Percentiles rank a stretch among this genome's conserved stretches.
Conservation (phyloP, 2,329 filamentous ascomycete genomes). For the Penicillium hesseltinei region DNA sequence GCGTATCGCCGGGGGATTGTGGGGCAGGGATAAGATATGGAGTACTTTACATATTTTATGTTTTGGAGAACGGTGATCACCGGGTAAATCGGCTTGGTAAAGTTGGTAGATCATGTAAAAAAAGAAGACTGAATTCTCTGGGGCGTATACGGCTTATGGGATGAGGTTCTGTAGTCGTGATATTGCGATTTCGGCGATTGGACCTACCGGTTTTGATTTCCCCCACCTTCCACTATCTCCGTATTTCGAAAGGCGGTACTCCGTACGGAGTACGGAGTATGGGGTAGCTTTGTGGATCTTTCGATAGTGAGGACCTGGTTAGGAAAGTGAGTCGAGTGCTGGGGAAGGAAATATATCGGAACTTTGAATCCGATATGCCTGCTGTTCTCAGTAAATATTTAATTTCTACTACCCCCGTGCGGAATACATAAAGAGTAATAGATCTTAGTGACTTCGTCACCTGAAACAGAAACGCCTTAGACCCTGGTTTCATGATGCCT, state of each 20-base stretch:
- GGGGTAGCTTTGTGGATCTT: conserved; percentile 1
- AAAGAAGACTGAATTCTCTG: background rate
- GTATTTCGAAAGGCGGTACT: background rate
- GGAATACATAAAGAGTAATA: background rate
- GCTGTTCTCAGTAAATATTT: background rate
- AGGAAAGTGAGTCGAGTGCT: conserved; percentile 12
- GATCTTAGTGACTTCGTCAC: conserved; percentile 4
- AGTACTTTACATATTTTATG: background rate
- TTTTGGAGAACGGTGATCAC: conserved; percentile 13
- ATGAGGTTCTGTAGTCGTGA: background rate
- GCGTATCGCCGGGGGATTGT: conserved; percentile 12
- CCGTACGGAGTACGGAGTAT: background rate
- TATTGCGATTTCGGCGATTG: background rate
- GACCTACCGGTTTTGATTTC: background rate
- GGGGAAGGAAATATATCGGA: conserved; percentile 1
- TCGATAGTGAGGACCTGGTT: background rate
- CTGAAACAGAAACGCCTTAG: conserved; percentile 14
- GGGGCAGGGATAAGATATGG: conserved; percentile 10
- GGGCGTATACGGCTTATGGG: background rate
- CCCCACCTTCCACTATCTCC: background rate
- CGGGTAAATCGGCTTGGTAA: conserved; percentile 10
- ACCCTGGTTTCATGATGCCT: background rate
- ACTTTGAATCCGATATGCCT: conserved; percentile 9
- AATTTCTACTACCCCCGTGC: background rate
- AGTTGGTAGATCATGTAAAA: conserved; percentile 12